Evolutionary conservation across 257 asterid species (phyloP).

Genomic region (Solanum gandarillasii): DNA sequence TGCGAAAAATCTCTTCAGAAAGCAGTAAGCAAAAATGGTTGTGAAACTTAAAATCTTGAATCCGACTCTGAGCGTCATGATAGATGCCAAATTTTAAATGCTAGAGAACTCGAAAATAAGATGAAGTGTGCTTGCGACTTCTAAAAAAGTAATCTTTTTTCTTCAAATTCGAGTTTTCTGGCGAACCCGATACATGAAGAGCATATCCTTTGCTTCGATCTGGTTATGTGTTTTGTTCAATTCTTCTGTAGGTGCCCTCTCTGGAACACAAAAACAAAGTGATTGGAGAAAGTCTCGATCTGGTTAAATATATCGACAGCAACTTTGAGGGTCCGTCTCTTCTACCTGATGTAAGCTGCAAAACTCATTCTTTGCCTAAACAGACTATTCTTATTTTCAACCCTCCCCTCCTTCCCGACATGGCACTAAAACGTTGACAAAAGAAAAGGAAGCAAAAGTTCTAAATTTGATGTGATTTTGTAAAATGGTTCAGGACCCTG

Average conservation of each 20-base stretch:
- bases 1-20: background rate
- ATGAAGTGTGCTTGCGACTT: background rate
- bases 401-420: background rate
- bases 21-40: background rate
- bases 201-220: background rate
- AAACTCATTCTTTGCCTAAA: background rate
- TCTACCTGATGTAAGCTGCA: constrained; percentile 30
- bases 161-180: background rate
- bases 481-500: constrained; percentile 26
- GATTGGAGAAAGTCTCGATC: constrained; percentile 52
- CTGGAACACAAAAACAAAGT: constrained; percentile 50
- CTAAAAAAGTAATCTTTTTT: background rate
- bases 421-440: background rate
- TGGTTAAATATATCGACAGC: constrained; percentile 37
- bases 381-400: background rate
- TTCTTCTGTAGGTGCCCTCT: constrained; percentile 40
- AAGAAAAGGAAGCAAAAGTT: background rate
- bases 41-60: background rate
- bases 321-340: constrained; percentile 52
- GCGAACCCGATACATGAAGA: background rate
- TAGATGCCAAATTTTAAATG: background rate
- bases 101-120: background rate
- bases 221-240: background rate
- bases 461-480: background rate
- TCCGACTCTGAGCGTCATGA: background rate